Evolutionary conservation across 805 yeast genomes (phyloP).

Genomic region (Yamadazyma sp.): DNA sequence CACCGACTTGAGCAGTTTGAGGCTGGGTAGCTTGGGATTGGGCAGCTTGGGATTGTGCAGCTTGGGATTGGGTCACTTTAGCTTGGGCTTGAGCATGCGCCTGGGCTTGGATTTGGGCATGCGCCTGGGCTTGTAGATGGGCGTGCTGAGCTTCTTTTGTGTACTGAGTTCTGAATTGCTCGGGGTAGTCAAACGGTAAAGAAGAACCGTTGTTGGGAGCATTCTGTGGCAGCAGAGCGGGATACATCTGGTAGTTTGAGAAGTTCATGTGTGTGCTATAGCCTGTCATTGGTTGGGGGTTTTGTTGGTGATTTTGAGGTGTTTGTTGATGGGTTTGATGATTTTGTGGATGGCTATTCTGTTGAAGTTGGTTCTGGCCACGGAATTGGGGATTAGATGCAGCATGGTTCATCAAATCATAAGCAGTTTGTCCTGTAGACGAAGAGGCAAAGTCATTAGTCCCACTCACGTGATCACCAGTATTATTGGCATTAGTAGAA

Average conservation of each 20-base stretch:
- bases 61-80: slow-evolving; percentile 16
- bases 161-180: slow-evolving; percentile 25
- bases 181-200: slow-evolving; percentile 14
- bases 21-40: slow-evolving; percentile 14
- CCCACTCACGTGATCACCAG: slow-evolving; percentile 10
- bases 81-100: slow-evolving; percentile 18
- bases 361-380: slow-evolving; percentile 10
- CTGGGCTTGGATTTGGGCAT: slow-evolving; percentile 15
- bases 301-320: slow-evolving; percentile 10
- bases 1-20: slow-evolving; percentile 7
- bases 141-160: slow-evolving; percentile 24
- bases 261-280: slow-evolving; percentile 6
- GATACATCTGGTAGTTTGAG: slow-evolving; percentile 18
- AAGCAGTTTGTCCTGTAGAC: slow-evolving; percentile 12
- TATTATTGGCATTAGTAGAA: slow-evolving; percentile 8
- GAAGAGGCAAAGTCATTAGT: slow-evolving; percentile 12
- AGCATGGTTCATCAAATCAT: slow-evolving; percentile 22
- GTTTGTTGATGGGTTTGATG: neutral
- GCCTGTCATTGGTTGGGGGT: slow-evolving; percentile 5
- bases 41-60: slow-evolving; percentile 17
- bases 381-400: slow-evolving; percentile 8
- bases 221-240: slow-evolving; percentile 13
- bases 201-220: slow-evolving; percentile 5
- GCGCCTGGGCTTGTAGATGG: slow-evolving; percentile 14
- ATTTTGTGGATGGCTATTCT: slow-evolving; percentile 14